Evolutionary conservation across 75 land plant species (phyloP), one percentile per base, ranked within the genome.

Genomic region (Pseudotsuga menziesii): DNA sequence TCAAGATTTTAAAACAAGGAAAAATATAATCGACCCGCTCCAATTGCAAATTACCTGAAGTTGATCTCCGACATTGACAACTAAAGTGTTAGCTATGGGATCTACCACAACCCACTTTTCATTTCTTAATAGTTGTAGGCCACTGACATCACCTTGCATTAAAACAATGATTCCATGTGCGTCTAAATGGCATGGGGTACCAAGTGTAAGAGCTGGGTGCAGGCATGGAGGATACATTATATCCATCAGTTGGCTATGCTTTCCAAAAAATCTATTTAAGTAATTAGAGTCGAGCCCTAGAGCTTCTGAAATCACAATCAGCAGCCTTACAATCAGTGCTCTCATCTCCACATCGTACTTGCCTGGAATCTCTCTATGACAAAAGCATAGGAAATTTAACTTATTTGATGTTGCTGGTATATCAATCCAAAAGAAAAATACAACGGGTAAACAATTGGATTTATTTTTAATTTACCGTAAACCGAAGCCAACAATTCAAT

Each of bases 171-270:
- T 20, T 39, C 32, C 41, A 55, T 41, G 32, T 11, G 59, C 56
- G 60, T 83, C 85, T 16, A 75, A 75, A 63, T 83, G 85, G 44
- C 78, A 39, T 29, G 48, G 32, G 3, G 67, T n/a, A 4, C 85
- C 83, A 11, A 85, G 80, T 5, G 91, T 91, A 3, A 89, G 82
- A 48, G 83, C 88, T 56, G 91, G 93, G 55, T 91, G 82, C 11
- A 89, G 93, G 69, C 93, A 91, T n/a, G 88, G 83, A 16, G 91
- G 93, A 66, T 89, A 89, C 73, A 89, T 91, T 56, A 89, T 52
- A 3, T 81, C 84, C 87, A 89, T 80, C 61, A 80, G 86, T 57
- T 84, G 87, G 12, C 80, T 84, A 17, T 86, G 83, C 57, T 83
- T 83, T 13, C 92, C 85, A n/a, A 88, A n/a, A 2, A 80, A 72